These are phyloP conservation scores for Xanthoparmelia taractica DNA, from an alignment of 495 filamentous ascomycete genomes.

Conservation along the genomic window DNA sequence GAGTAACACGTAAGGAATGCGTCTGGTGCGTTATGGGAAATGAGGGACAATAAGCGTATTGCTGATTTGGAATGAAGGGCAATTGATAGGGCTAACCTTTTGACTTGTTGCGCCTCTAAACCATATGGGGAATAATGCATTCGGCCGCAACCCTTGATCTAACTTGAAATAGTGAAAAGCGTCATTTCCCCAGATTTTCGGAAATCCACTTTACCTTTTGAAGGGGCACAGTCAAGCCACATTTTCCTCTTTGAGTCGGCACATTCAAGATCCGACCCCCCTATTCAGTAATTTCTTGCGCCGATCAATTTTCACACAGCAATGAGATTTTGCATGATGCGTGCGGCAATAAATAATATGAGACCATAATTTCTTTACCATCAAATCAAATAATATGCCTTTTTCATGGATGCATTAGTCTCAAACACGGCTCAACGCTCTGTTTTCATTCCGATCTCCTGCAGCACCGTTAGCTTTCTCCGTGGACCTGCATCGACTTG, in stretches of 20 bases:
- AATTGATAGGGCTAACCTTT: background rate
- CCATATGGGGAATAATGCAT: background rate
- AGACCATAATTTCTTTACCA: too few relatives aligned
- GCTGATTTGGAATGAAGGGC: background rate
- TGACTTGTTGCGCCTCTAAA: background rate
- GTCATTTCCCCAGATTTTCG: background rate
- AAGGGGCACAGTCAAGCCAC: background rate
- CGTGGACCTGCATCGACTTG: slow-evolving; percentile 10
- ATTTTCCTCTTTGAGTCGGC: background rate
- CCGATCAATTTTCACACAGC: background rate
- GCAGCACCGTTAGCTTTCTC: slow-evolving; percentile 2
- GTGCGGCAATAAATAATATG: background rate
- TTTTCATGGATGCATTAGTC: background rate
- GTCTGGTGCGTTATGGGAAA: too few relatives aligned
- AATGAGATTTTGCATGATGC: background rate
- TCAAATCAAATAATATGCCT: background rate
- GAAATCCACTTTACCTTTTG: background rate
- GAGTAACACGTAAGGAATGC: too few relatives aligned
- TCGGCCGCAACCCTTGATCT: background rate
- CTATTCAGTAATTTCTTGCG: background rate
- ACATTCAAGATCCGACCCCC: background rate
- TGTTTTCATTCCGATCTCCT: slow-evolving; percentile 13
- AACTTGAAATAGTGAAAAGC: background rate
- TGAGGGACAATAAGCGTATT: background rate
- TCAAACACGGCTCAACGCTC: slow-evolving; percentile 1